Evolutionary conservation across 2,329 filamentous ascomycete species (phyloP).

Genomic region (Pyrenochaeta sp.): DNA sequence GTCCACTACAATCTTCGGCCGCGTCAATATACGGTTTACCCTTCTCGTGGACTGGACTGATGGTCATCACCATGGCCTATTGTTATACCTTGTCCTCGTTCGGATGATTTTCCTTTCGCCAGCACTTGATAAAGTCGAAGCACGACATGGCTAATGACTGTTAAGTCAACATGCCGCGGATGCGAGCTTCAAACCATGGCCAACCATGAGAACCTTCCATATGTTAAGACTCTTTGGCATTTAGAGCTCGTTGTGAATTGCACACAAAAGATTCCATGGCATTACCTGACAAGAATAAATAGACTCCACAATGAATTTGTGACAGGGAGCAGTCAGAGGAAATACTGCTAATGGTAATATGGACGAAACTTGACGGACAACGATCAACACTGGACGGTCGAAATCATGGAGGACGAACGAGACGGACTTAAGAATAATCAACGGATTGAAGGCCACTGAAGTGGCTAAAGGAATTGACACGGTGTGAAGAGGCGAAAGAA

Average conservation of each 20-base stretch:
- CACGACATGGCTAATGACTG: too few relatives aligned
- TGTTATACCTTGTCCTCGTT: constrained; percentile 18
- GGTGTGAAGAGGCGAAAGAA: not conserved
- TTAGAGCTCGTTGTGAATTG: too few relatives aligned
- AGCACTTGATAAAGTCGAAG: not conserved
- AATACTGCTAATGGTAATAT: not conserved
- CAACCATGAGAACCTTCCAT: too few relatives aligned
- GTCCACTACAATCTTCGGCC: constrained; percentile 30
- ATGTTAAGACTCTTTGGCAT: too few relatives aligned
- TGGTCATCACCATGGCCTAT: constrained; percentile 7
- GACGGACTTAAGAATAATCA: not conserved
- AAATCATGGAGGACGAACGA: not conserved
- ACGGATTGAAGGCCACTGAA: not conserved
- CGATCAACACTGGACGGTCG: not conserved
- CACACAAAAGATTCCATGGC: too few relatives aligned
- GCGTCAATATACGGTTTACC: constrained; percentile 6
- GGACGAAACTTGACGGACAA: not conserved
- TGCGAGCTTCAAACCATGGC: too few relatives aligned
- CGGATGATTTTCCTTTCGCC: constrained; percentile 13
- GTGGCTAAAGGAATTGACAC: not conserved
- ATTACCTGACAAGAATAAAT: too few relatives aligned
- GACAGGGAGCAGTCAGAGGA: not conserved
- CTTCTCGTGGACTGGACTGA: constrained; percentile 8
- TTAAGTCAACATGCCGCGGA: too few relatives aligned
- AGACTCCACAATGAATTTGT: too few relatives aligned